Evolutionary conservation across 2,329 filamentous ascomycete genomes (phyloP), one percentile per base, ranked within the genome.

Genomic region (Diaporthe capsici): DNA sequence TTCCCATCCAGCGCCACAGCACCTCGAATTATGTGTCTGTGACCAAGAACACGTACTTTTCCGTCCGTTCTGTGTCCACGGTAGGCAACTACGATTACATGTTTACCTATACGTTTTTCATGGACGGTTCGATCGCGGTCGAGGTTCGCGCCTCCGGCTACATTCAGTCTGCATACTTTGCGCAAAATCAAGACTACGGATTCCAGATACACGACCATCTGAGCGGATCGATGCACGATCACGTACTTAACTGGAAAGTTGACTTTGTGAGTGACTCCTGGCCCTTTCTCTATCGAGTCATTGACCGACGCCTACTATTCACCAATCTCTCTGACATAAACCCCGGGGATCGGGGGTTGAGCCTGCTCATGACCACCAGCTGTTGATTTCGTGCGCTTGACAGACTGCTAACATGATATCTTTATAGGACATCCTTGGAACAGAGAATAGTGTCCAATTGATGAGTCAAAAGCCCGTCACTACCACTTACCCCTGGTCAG

Each of bases 31-130:
- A 87, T 75, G 84, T 87, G 1, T 83, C 84, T 2, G 84, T 85
- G 1, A 87, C 86, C 20, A 88, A 88, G 79, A 89, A 88, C 76
- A 85, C 84, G 1, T 84, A 85, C 42, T 86, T 90, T 55, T 83
- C 84, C 0, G 81, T 90, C 4, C 83, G 88, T 0, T 84, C 83
- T 1, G 84, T 90, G 3, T 84, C 85, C 1, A 90, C 88, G 0
- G 85, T 91, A 4, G 88, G 88, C 1, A 91, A 90, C 80, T 90
- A 91, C 79, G 89, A 90, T 77, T 87, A 86, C 78, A 85, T 85
- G n/a, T 86, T 90, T 71, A 84, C 84, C 53, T 90, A 90, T 77
- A 81, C 82, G 12, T 90, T 91, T 80, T 85, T 84, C 78, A 77
- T 88, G 12, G 89, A 91, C 76, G 89, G 89, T 4, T 86, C 85